Evolutionary conservation across 2,329 filamentous ascomycete species (phyloP).

Genomic region (Periconia macrospinosa): DNA sequence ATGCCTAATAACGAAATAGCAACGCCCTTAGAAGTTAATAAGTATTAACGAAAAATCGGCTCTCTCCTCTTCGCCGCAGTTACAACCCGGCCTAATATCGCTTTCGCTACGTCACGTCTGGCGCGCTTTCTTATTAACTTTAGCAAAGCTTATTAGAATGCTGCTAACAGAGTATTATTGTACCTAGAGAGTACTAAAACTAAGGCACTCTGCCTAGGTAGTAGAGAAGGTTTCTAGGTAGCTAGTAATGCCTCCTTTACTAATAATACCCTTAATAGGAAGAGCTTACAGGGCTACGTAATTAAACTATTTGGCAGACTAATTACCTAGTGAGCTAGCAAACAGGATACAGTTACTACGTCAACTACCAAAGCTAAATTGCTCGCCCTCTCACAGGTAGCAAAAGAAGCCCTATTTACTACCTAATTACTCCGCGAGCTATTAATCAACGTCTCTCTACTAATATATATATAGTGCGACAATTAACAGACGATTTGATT

Average conservation of each 20-base stretch:
- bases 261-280: slow-evolving; percentile 1
- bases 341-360: slow-evolving; percentile 11
- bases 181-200: slow-evolving; percentile 2
- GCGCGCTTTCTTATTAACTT: slow-evolving; percentile 3
- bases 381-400: slow-evolving; percentile 5
- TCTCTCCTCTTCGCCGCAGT: slow-evolving; percentile 7
- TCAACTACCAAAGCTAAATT: slow-evolving; percentile 11
- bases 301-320: slow-evolving; percentile 11
- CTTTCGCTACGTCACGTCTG: slow-evolving; percentile 7
- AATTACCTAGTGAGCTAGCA: not conserved
- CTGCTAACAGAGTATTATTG: slow-evolving; percentile 5
- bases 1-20: not conserved
- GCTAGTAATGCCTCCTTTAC: slow-evolving; percentile 8
- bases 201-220: not conserved
- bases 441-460: not conserved
- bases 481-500: slow-evolving; percentile 11
- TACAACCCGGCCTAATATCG: slow-evolving; percentile 5
- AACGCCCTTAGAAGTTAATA: not conserved
- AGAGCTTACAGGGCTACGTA: slow-evolving; percentile 7
- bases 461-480: slow-evolving; percentile 8
- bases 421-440: slow-evolving; percentile 4
- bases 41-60: not conserved
- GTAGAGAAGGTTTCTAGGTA: slow-evolving; percentile 3
- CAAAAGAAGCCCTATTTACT: slow-evolving; percentile 9
- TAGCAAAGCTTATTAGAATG: not conserved